phyloP scores from a whole-genome alignment of 1,139 yeast species.

The Hyphopichia fennica region DNA sequence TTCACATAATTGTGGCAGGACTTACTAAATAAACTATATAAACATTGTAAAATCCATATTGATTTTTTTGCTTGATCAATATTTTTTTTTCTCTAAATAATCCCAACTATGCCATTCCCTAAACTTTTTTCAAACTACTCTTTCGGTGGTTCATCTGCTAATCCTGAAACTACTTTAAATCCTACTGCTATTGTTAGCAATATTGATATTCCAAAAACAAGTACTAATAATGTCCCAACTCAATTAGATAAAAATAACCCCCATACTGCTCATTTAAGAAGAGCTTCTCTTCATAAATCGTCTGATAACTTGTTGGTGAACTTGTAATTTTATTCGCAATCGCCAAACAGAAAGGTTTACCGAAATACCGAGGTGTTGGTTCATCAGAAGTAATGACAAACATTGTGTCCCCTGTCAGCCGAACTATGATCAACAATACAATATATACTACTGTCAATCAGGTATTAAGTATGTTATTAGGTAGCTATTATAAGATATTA shows the following conservation, averaged over 20 bases:
- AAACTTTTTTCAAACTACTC: background rate
- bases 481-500: too few relatives aligned
- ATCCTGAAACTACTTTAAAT: background rate
- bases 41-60: too few relatives aligned
- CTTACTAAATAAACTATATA: too few relatives aligned
- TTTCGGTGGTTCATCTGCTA: background rate
- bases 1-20: too few relatives aligned
- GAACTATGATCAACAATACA: too few relatives aligned
- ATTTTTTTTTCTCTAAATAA: too few relatives aligned
- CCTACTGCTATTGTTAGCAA: background rate
- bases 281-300: constrained; percentile 13
- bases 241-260: background rate
- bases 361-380: background rate
- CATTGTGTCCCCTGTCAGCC: too few relatives aligned
- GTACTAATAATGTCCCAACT: background rate
- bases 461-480: too few relatives aligned
- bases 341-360: too few relatives aligned
- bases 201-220: background rate
- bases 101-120: background rate
- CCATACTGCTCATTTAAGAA: constrained; percentile 1
- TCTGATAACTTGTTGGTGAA: constrained; percentile 31
- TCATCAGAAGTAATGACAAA: too few relatives aligned
- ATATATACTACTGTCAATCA: too few relatives aligned
- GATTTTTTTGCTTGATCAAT: too few relatives aligned
- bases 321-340: constrained; percentile 16